phyloP scores from a whole-genome alignment of 169 alveolate species.

The Plasmodium berghei region DNA sequence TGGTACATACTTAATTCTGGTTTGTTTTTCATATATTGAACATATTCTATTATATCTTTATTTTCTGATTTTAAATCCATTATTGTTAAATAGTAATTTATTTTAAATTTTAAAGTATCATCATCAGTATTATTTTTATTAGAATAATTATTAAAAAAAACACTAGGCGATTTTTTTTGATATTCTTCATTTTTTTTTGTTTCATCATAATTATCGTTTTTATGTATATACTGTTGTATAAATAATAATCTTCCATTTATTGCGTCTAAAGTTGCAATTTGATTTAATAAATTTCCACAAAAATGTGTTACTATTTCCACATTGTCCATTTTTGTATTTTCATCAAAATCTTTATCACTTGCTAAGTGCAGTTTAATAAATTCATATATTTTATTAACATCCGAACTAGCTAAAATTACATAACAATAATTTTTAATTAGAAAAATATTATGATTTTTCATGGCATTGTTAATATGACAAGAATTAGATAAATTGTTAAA shows the following conservation, averaged over 20 bases:
- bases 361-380: slow-evolving; percentile 29
- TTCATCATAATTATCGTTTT: slow-evolving; percentile 2
- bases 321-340: slow-evolving; percentile 30
- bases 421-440: slow-evolving; percentile 47
- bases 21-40: slow-evolving; percentile 48
- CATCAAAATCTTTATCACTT: slow-evolving; percentile 25
- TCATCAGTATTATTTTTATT: slow-evolving; percentile 13
- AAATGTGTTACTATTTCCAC: slow-evolving; percentile 72
- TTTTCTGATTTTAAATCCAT: slow-evolving; percentile 52
- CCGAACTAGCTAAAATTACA: slow-evolving; percentile 67
- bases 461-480: slow-evolving; percentile 48
- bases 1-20: slow-evolving; percentile 39
- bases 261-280: slow-evolving; percentile 58
- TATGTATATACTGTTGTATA: slow-evolving; percentile 55
- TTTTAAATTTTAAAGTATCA: slow-evolving; percentile 13
- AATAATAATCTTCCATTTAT: slow-evolving; percentile 45
- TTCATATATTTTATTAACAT: slow-evolving; percentile 27
- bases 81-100: slow-evolving; percentile 58
- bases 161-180: not conserved
- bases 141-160: not conserved
- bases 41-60: slow-evolving; percentile 66
- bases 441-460: slow-evolving; percentile 24
- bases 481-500: slow-evolving; percentile 72
- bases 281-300: slow-evolving; percentile 72
- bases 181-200: slow-evolving; percentile 19